These are phyloP conservation scores for Spathaspora girioi DNA, from an alignment of 805 yeast genomes.

Conservation along the genomic window DNA sequence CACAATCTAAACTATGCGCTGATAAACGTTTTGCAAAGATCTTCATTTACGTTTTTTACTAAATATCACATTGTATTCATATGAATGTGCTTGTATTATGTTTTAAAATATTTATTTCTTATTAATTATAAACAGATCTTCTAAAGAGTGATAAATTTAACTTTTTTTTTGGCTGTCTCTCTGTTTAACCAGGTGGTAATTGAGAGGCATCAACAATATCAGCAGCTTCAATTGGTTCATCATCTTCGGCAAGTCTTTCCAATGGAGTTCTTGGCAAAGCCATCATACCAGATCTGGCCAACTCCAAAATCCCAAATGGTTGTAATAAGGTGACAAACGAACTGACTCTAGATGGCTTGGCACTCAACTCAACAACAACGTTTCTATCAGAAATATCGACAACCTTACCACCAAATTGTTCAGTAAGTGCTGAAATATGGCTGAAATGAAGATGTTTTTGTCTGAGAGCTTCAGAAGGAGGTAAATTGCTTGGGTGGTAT, in stretches of 20 bases:
- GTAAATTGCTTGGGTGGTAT: conserved; percentile 85
- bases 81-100: too few species aligned
- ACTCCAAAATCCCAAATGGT: conserved; percentile 95
- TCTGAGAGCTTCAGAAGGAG: conserved; percentile 89
- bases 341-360: conserved; percentile 87
- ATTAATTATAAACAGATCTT: not conserved
- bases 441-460: conserved; percentile 87
- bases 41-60: too few species aligned
- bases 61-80: too few species aligned
- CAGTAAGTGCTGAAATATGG: conserved; percentile 74
- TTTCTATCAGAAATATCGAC: conserved; percentile 91
- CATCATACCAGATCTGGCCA: conserved; percentile 98
- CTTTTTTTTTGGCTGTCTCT: not conserved
- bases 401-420: conserved; percentile 88
- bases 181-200: conserved; percentile 85
- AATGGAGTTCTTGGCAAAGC: conserved; percentile 95
- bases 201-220: conserved; percentile 83
- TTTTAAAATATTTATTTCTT: not conserved
- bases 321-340: conserved; percentile 84
- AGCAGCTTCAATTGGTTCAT: conserved; percentile 50
- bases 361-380: conserved; percentile 90
- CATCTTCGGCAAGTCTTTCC: conserved; percentile 48
- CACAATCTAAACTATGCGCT: too few species aligned
- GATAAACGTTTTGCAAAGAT: too few species aligned
- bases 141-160: not conserved